Base-by-base conservation (phyloP, 352 stramenopile genomes). In the Pseudoperonospora humuli region DNA sequence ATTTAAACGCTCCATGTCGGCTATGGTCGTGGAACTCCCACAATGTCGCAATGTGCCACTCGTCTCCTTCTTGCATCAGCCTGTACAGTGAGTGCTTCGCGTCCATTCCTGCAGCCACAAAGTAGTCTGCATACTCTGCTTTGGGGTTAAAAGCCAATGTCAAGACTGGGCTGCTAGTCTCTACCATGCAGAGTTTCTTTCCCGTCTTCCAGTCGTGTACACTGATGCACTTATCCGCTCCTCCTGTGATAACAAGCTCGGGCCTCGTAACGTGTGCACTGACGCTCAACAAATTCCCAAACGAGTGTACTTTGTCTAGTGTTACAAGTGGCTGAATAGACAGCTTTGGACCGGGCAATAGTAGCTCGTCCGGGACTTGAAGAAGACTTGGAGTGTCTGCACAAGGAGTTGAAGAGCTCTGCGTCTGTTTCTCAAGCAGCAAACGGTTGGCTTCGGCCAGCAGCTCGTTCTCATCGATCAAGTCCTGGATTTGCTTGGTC, bases 391-490 rank as follows among this genome's bases (percentile, higher is more conserved):
- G 21, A 19, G 31, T 15, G 23, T 64, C 45, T 10, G 46, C 21
- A 5, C 40, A 7, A 8, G 42, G 3, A 7, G 23, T 4, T 1
- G 14, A 11, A 18, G 26, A 7, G 0, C 3, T 39, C 19, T 49
- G 38, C 5, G 45, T 50, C 26, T 67, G 64, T 34, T 83, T 75
- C 38, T 89, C 67, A 29, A 76, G 57, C 18, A 93, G 42, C 8
- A 82, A 28, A 31, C 65, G 62, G 60, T 91, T 93, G 17, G 72
- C 70, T 31, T 93, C 80, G 7, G 72, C 71, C 8, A 91, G 59
- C 14, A 79, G 27, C 39, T 91, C 79, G 39, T 79, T 85, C 51
- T 91, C 79, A 34, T 91, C 74, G 7, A 67, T 75, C 19, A 91
- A 45, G 15, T 53, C 24, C 28, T 79, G 64, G 32, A 88, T 88